Conservation (phyloP, 2,329 filamentous ascomycete species). For the Aspergillus hiratsukae region DNA sequence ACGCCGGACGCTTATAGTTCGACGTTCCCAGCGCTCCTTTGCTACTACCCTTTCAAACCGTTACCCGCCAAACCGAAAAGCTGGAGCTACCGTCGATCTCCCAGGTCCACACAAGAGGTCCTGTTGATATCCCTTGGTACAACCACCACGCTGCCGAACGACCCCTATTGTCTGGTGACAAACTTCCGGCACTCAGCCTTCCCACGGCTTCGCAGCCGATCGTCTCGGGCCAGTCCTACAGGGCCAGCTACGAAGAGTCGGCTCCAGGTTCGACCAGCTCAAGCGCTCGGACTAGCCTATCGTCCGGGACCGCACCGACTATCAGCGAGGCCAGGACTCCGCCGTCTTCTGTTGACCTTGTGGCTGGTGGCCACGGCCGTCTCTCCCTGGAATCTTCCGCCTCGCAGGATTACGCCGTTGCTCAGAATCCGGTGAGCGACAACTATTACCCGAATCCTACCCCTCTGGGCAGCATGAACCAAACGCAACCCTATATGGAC, state of each 20-base stretch:
- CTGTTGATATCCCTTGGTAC: constrained; percentile 66
- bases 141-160: constrained; percentile 63
- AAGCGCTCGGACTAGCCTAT: constrained; percentile 54
- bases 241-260: constrained; percentile 67
- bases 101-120: constrained; percentile 75
- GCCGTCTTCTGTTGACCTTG: constrained; percentile 58
- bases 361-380: constrained; percentile 39
- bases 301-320: constrained; percentile 50
- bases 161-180: constrained; percentile 66
- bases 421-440: constrained; percentile 32
- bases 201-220: constrained; percentile 60
- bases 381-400: constrained; percentile 32
- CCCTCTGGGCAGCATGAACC: constrained; percentile 66
- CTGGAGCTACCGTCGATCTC: constrained; percentile 90
- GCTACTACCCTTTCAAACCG: constrained; percentile 22
- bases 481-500: constrained; percentile 77
- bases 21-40: constrained; percentile 15
- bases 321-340: constrained; percentile 60
- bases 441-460: constrained; percentile 40
- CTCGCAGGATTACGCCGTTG: constrained; percentile 31
- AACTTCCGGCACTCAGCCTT: constrained; percentile 66
- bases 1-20: constrained; percentile 21
- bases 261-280: constrained; percentile 46
- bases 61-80: constrained; percentile 65
- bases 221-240: constrained; percentile 69